Conservation (phyloP, 2,329 filamentous ascomycete species). For the Ilyonectria mors-panacis region DNA sequence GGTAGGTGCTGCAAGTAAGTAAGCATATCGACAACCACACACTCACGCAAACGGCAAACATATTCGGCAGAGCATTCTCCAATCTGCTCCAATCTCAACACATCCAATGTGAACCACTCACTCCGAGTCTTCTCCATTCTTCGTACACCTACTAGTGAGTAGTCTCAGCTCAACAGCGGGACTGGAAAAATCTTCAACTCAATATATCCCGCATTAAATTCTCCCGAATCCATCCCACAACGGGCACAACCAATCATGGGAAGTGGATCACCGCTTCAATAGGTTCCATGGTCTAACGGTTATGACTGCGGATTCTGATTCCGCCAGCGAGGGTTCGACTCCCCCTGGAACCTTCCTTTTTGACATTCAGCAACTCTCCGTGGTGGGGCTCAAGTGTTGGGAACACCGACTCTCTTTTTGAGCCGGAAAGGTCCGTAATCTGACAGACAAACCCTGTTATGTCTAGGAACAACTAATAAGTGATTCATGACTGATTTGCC, state of each 20-base stretch:
- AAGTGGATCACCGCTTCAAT: constrained; percentile 21
- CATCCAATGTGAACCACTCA: neutral
- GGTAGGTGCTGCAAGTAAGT: neutral
- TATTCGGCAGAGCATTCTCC: neutral
- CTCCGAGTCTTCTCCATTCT: neutral
- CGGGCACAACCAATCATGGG: constrained; percentile 27
- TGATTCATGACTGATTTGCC: too few species aligned
- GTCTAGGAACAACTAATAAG: too few species aligned
- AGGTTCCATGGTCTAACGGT: constrained; percentile 41
- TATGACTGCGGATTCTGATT: constrained; percentile 43
- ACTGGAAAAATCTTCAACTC: neutral
- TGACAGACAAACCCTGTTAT: neutral
- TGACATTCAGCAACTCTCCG: neutral
- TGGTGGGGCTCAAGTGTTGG: neutral
- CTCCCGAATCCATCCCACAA: constrained; percentile 1
- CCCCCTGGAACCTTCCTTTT: constrained; percentile 36
- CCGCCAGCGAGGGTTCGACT: constrained; percentile 44
- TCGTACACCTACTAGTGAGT: neutral
- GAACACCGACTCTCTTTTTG: neutral
- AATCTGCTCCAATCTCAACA: neutral
- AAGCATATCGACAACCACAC: neutral
- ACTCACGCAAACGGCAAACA: neutral
- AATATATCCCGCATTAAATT: constrained; percentile 23
- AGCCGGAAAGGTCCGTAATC: neutral
- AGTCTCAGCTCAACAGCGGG: neutral